phyloP scores from a whole-genome alignment of 108 stramenopile genomes.

The Chaetoceros muelleri region DNA sequence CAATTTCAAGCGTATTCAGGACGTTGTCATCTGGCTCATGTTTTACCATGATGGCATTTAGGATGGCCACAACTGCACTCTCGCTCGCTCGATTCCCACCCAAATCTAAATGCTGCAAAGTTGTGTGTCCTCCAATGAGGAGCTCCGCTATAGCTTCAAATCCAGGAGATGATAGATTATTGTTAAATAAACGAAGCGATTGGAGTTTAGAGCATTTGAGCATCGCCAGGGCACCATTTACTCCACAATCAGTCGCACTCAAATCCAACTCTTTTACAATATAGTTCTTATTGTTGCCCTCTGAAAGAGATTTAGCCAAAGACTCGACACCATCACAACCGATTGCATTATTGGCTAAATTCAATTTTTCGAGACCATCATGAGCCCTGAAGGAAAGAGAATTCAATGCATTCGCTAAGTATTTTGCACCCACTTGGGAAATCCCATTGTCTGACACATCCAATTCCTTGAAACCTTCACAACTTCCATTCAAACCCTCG shows the following conservation, averaged over 20 bases:
- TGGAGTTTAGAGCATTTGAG: constrained; percentile 20
- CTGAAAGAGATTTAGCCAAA: constrained; percentile 1
- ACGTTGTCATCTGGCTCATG: neutral
- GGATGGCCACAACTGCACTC: constrained; percentile 33
- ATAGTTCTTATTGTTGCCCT: constrained; percentile 3
- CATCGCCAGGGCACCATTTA: constrained; percentile 31
- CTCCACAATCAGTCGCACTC: constrained; percentile 40
- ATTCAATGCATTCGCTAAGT: neutral
- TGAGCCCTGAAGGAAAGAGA: neutral
- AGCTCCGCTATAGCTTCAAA: constrained; percentile 27
- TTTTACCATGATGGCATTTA: constrained; percentile 24
- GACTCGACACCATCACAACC: constrained; percentile 7
- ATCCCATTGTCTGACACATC: constrained; percentile 43
- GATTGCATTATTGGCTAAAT: constrained; percentile 18
- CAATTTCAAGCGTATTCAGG: constrained; percentile 34
- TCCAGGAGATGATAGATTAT: constrained; percentile 39
- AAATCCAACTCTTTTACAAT: constrained; percentile 38
- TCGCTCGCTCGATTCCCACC: constrained; percentile 56
- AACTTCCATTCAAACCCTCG: neutral
- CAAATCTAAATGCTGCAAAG: constrained; percentile 52
- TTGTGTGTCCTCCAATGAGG: constrained; percentile 34
- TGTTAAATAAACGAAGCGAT: constrained; percentile 51
- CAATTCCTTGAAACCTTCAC: constrained; percentile 16
- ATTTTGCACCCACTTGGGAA: neutral
- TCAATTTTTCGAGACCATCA: constrained; percentile 8